These are phyloP conservation scores for Tetrahymena borealis DNA, from an alignment of 73 alveolate genomes.

Conservation along the genomic window DNA sequence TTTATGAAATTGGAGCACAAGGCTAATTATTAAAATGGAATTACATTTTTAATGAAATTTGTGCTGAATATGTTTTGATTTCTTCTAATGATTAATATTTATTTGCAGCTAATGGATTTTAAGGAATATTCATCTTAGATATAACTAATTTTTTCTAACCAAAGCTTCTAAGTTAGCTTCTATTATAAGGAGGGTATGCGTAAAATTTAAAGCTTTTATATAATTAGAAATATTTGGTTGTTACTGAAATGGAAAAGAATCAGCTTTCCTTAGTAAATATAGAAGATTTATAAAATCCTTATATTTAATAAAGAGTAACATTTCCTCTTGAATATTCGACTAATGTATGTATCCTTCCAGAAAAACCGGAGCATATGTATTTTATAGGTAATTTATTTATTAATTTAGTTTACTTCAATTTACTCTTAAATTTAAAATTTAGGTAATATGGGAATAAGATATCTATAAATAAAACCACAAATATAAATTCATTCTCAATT, in stretches of 20 bases:
- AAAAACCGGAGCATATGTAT: too few relatives aligned
- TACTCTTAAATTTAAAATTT: too few relatives aligned
- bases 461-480: too few relatives aligned
- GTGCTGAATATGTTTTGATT: neutral
- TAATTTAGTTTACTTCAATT: too few relatives aligned
- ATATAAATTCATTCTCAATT: too few relatives aligned
- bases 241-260: neutral
- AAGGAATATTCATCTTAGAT: neutral
- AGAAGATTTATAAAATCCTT: neutral
- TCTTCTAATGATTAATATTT: neutral
- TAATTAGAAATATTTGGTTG: neutral
- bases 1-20: neutral
- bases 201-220: neutral
- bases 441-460: too few relatives aligned
- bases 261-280: neutral
- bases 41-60: neutral
- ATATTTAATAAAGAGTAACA: neutral
- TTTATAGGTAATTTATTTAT: too few relatives aligned
- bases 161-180: neutral
- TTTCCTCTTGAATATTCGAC: neutral
- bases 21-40: neutral
- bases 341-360: too few relatives aligned
- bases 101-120: neutral
- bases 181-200: neutral
- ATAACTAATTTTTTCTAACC: neutral